Conservation (phyloP, 306 rosid species). For the Acmispon strigosus region DNA sequence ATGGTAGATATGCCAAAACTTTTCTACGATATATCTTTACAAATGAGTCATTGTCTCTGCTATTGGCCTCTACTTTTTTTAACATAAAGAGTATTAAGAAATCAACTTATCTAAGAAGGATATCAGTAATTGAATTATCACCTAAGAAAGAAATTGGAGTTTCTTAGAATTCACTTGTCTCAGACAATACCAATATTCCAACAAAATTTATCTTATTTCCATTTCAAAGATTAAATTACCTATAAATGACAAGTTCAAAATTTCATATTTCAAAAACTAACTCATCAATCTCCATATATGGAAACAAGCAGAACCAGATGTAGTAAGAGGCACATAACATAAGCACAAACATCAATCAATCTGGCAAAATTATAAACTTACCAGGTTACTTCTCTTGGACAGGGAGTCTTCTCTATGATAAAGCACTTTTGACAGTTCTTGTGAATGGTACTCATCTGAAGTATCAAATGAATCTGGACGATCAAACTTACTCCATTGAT, state of each 20-base stretch:
- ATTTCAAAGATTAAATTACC: too few relatives aligned
- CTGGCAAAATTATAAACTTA: slow-evolving; percentile 35
- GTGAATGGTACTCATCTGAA: slow-evolving; percentile 89
- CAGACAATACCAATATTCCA: too few relatives aligned
- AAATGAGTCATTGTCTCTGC: neutral
- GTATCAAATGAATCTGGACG: slow-evolving; percentile 90
- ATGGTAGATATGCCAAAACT: neutral
- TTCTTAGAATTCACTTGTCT: too few relatives aligned
- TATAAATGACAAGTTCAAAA: too few relatives aligned
- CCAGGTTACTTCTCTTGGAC: slow-evolving; percentile 69
- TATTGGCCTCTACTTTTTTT: neutral
- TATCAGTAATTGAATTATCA: neutral
- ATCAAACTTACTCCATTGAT: slow-evolving; percentile 87
- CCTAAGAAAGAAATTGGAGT: too few relatives aligned
- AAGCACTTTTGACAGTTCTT: slow-evolving; percentile 65
- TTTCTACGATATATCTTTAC: neutral
- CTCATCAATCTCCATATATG: neutral
- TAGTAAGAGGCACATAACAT: neutral
- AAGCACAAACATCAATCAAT: neutral
- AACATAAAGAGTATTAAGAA: neutral
- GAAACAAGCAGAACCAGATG: slow-evolving; percentile 5
- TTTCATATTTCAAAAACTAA: too few relatives aligned
- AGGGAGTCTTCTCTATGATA: slow-evolving; percentile 65
- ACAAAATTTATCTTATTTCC: too few relatives aligned
- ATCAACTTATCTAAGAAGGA: neutral